Percentiles rank a stretch among this genome's conserved stretches.
Evolutionary conservation across 495 filamentous ascomycete genomes (phyloP).

Genomic region (Amorphotheca resinae): DNA sequence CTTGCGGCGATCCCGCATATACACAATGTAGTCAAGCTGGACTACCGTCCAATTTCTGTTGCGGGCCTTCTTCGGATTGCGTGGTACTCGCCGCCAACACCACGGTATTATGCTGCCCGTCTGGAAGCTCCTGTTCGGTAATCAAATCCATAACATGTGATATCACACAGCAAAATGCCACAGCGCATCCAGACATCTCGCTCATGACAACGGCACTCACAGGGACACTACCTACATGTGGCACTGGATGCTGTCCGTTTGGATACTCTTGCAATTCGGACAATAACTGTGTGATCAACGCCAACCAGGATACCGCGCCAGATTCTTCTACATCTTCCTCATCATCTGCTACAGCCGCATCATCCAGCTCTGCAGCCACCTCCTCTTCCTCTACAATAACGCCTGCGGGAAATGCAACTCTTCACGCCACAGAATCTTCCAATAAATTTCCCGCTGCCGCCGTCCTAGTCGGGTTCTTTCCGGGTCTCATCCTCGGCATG

Average conservation of each 20-base stretch:
- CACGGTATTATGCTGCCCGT: slow-evolving; percentile 69
- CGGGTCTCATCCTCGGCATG: slow-evolving; percentile 39
- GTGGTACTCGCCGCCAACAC: slow-evolving; percentile 49
- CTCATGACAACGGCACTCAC: slow-evolving; percentile 59
- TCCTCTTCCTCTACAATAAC: slow-evolving; percentile 17
- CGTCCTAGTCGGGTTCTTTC: slow-evolving; percentile 50
- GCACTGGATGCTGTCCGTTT: slow-evolving; percentile 48
- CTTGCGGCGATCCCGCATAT: slow-evolving; percentile 34
- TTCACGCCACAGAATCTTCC: slow-evolving; percentile 10
- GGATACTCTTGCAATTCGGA: slow-evolving; percentile 56
- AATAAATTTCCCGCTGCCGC: slow-evolving; percentile 39
- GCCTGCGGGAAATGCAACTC: slow-evolving; percentile 11
- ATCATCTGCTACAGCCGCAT: slow-evolving; percentile 22
- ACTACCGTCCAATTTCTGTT: slow-evolving; percentile 67
- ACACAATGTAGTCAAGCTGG: slow-evolving; percentile 37
- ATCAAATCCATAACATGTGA: slow-evolving; percentile 67
- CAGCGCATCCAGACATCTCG: slow-evolving; percentile 41
- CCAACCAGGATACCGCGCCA: slow-evolving; percentile 18
- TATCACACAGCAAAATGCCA: slow-evolving; percentile 50
- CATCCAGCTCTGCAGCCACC: slow-evolving; percentile 22
- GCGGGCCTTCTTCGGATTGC: slow-evolving; percentile 48
- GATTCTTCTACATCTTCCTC: slow-evolving; percentile 24
- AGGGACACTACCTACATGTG: slow-evolving; percentile 43
- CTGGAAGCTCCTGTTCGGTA: slow-evolving; percentile 43
- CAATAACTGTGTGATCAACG: slow-evolving; percentile 21